A percentile compares a stretch with the other conserved stretches of the same genome.
Evolutionary conservation across 163 green algal genomes (phyloP).

Genomic region (Scenedesmus sp.): DNA sequence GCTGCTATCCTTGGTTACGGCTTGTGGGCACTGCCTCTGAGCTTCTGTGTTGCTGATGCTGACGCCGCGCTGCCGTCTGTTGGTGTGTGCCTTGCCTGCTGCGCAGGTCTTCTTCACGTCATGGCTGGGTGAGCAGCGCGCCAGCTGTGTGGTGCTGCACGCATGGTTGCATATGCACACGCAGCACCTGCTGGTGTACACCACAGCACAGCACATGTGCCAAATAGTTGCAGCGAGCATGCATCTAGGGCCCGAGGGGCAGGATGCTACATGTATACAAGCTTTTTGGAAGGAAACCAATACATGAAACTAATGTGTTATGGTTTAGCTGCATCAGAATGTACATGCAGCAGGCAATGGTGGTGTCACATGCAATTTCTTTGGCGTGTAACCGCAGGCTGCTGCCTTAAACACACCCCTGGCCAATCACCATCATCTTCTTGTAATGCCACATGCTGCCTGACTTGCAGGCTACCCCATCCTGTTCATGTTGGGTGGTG

Average conservation of each 20-base stretch:
- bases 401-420: too few species aligned
- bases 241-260: not conserved
- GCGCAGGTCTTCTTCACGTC: slow-evolving; percentile 13
- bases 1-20: too few species aligned
- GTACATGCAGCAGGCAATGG: not conserved
- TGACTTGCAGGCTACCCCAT: not conserved
- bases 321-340: too few species aligned
- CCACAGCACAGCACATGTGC: too few species aligned
- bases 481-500: not conserved
- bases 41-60: not conserved
- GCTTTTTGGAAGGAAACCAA: too few species aligned
- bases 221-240: not conserved
- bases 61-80: not conserved
- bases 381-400: too few species aligned
- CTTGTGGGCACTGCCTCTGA: too few species aligned
- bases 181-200: not conserved
- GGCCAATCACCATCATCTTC: too few species aligned
- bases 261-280: too few species aligned
- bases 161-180: not conserved
- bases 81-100: not conserved
- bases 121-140: not conserved
- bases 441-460: not conserved
- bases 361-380: not conserved
- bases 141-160: not conserved
- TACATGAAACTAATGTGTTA: too few species aligned